Conservation (phyloP, 2,329 filamentous ascomycete species). For the Fusarium hainanense region DNA sequence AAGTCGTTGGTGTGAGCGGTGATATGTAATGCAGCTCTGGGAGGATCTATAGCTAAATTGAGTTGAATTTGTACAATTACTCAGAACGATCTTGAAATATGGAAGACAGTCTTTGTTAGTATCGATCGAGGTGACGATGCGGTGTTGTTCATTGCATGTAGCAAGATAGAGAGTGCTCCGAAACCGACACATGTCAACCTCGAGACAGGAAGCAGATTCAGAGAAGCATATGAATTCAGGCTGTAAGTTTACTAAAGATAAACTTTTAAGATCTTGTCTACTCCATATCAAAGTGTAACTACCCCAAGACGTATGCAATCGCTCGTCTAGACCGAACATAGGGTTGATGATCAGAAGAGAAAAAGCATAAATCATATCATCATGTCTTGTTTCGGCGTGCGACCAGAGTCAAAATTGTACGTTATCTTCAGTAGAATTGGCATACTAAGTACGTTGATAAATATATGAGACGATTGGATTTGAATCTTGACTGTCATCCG, state of each 20-base stretch:
- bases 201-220: background rate
- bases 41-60: background rate
- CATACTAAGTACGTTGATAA: background rate
- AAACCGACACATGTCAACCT: background rate
- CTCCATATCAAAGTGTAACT: background rate
- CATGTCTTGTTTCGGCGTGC: background rate
- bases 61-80: background rate
- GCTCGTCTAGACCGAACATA: background rate
- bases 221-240: background rate
- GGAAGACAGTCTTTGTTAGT: background rate
- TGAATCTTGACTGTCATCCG: background rate
- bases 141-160: background rate
- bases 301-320: background rate
- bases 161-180: background rate
- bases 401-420: constrained; percentile 1
- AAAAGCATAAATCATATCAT: background rate
- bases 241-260: background rate
- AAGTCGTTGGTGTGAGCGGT: background rate
- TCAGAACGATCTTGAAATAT: background rate
- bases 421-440: background rate
- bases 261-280: background rate
- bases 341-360: background rate
- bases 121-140: background rate
- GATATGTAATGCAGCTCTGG: background rate
- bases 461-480: background rate